Evolutionary conservation across 192 early-diverging fungal genomes (phyloP).

Genomic region (Glomus cerebriforme): DNA sequence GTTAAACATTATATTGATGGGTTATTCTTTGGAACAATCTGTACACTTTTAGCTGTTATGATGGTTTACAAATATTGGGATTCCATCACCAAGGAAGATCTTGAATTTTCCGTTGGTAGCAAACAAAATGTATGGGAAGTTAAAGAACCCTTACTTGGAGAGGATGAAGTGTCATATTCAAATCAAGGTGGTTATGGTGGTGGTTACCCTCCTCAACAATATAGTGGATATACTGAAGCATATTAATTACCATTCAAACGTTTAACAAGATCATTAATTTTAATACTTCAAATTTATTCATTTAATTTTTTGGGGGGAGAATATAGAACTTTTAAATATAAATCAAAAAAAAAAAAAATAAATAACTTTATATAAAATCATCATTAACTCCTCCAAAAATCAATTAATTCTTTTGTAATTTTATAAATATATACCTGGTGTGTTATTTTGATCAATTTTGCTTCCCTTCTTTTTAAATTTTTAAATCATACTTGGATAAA

Average conservation of each 20-base stretch:
- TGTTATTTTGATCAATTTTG: too few species aligned
- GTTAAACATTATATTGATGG: constrained; percentile 89
- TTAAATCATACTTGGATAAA: too few species aligned
- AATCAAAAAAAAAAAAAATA: too few species aligned
- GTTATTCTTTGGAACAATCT: constrained; percentile 85
- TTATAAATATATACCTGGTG: too few species aligned
- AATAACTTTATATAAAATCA: too few species aligned
- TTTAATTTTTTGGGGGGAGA: too few species aligned
- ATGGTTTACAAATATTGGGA: constrained; percentile 98
- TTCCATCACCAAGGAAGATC: constrained; percentile 88
- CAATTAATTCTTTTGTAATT: too few species aligned
- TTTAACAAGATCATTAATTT: too few species aligned
- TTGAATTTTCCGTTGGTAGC: constrained; percentile 84
- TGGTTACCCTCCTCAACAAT: neutral
- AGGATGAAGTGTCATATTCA: constrained; percentile 49
- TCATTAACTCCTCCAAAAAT: too few species aligned
- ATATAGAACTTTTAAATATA: too few species aligned
- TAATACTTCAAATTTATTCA: too few species aligned
- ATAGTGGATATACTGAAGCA: neutral
- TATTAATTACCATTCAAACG: neutral
- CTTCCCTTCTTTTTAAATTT: too few species aligned
- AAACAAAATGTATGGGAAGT: constrained; percentile 87
- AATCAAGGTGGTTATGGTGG: constrained; percentile 22
- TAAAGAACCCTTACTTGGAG: constrained; percentile 62
- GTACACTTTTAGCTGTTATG: constrained; percentile 83